phyloP scores from a whole-genome alignment of 371 early-diverging fungal genomes.

The Mortierella sp. region DNA sequence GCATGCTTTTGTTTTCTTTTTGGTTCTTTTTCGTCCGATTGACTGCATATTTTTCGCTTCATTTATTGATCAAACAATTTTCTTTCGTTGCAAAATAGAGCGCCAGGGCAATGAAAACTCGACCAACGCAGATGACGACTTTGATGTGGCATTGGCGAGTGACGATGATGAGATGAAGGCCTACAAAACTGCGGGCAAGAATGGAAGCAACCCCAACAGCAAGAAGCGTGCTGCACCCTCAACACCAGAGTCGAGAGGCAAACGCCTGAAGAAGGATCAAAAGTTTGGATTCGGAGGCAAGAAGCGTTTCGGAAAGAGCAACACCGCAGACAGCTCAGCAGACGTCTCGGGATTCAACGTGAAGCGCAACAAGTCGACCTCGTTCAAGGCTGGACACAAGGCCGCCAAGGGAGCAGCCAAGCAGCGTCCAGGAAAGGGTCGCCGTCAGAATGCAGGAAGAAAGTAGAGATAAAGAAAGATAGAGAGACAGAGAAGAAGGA shows the following conservation, averaged over 20 bases:
- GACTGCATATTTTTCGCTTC: no score
- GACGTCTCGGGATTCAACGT: constrained; percentile 77
- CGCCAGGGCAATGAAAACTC: constrained; percentile 67
- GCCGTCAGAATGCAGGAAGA: constrained; percentile 51
- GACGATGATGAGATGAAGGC: constrained; percentile 61
- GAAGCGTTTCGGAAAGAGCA: constrained; percentile 81
- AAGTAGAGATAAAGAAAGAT: no score
- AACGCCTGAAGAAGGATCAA: constrained; percentile 56
- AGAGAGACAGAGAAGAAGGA: no score
- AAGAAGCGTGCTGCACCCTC: constrained; percentile 41
- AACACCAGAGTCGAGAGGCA: constrained; percentile 56
- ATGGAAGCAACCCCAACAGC: constrained; percentile 23
- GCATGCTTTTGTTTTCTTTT: no score
- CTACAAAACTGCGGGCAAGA: constrained; percentile 43
- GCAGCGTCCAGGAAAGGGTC: constrained; percentile 53
- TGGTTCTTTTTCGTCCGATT: no score
- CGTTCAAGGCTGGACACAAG: constrained; percentile 54
- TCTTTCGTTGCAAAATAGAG: constrained; percentile 53
- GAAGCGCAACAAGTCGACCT: constrained; percentile 69
- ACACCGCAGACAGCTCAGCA: constrained; percentile 81
- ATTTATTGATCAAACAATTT: no score
- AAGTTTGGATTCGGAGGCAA: constrained; percentile 94
- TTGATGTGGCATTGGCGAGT: constrained; percentile 85
- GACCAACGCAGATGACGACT: constrained; percentile 75
- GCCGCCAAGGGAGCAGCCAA: constrained; percentile 42